phyloP scores from a whole-genome alignment of 192 early-diverging fungal genomes.

The Jimgerdemannia flammicorona region DNA sequence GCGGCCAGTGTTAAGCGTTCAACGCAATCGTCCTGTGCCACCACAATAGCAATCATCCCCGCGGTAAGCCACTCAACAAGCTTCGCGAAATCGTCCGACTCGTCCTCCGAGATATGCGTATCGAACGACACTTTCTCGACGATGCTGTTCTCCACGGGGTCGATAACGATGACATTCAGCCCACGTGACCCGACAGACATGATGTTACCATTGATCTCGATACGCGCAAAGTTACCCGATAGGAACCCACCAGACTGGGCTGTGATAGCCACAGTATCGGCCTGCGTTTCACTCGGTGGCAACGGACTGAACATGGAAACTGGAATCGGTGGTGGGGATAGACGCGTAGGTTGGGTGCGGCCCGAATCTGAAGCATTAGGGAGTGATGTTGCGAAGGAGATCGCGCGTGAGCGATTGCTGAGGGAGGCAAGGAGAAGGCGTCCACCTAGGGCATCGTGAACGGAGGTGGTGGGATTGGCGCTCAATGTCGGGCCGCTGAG shows the following conservation, averaged over 20 bases:
- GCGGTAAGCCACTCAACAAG: conserved; percentile 61
- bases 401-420: conserved; percentile 2
- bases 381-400: neutral
- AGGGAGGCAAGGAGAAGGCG: conserved; percentile 27
- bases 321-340: neutral
- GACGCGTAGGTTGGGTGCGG: neutral
- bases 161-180: conserved; percentile 72
- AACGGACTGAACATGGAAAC: neutral
- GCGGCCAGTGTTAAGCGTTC: conserved; percentile 64
- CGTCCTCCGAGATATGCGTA: conserved; percentile 59
- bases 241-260: conserved; percentile 70
- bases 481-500: conserved; percentile 57
- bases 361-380: neutral
- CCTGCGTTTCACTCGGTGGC: neutral
- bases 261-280: conserved; percentile 38
- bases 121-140: conserved; percentile 72
- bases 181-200: conserved; percentile 62
- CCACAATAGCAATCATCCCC: conserved; percentile 64
- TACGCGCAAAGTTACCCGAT: conserved; percentile 71
- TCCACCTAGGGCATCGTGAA: conserved; percentile 38
- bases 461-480: conserved; percentile 31
- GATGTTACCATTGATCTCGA: conserved; percentile 51
- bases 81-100: conserved; percentile 62
- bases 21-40: conserved; percentile 64
- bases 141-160: conserved; percentile 63